phyloP scores from a whole-genome alignment of 2,329 filamentous ascomycete species.

The Lomentospora prolificans region DNA sequence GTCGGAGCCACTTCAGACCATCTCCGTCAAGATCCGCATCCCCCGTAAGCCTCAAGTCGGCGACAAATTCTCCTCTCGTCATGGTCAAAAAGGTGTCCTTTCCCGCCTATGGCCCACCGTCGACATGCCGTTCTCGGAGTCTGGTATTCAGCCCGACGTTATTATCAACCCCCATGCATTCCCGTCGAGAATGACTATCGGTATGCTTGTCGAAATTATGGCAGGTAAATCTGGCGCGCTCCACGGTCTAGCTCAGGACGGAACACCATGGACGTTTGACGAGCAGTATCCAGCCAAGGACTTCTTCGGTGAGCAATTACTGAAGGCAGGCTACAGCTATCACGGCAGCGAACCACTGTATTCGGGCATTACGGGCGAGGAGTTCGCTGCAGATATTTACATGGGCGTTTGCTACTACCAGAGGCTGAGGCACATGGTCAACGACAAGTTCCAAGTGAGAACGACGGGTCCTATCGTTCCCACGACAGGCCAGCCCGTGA shows the following conservation, averaged over 20 bases:
- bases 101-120: slow-evolving; percentile 91
- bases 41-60: slow-evolving; percentile 87
- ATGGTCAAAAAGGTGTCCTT: slow-evolving; percentile 95
- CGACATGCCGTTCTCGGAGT: slow-evolving; percentile 96
- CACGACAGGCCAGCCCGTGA: slow-evolving; percentile 91
- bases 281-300: slow-evolving; percentile 87
- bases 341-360: slow-evolving; percentile 99
- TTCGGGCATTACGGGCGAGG: slow-evolving; percentile 89
- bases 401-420: slow-evolving; percentile 98
- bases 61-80: slow-evolving; percentile 97
- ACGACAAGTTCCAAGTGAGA: slow-evolving; percentile 97
- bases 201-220: slow-evolving; percentile 96
- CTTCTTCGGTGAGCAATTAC: slow-evolving; percentile 92
- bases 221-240: slow-evolving; percentile 91
- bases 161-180: slow-evolving; percentile 99
- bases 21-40: slow-evolving; percentile 88
- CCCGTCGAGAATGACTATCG: slow-evolving; percentile 98
- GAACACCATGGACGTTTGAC: slow-evolving; percentile 88
- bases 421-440: slow-evolving; percentile 96
- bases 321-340: slow-evolving; percentile 94
- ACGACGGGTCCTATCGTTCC: slow-evolving; percentile 88
- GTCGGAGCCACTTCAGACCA: slow-evolving; percentile 71
- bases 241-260: slow-evolving; percentile 92
- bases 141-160: slow-evolving; percentile 90
- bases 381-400: slow-evolving; percentile 91